Evolutionary conservation across 2,329 filamentous ascomycete species (phyloP).

Genomic region (Xylaria multiplex): DNA sequence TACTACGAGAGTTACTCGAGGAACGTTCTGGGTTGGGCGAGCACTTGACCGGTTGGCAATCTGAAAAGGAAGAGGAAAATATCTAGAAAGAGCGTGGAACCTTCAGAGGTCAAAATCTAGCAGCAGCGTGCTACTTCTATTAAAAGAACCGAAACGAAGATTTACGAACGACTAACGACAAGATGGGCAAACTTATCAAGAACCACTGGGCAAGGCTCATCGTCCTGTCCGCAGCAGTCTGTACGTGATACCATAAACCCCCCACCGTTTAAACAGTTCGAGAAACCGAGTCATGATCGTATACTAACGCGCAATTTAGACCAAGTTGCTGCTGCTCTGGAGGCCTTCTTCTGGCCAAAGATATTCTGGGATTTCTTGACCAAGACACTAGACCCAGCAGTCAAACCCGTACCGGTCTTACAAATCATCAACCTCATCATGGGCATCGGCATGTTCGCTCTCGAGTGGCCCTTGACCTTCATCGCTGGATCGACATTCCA

Average conservation of each 20-base stretch:
- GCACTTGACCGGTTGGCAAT: slow-evolving; percentile 37
- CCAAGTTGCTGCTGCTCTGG: slow-evolving; percentile 83
- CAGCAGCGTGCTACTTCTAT: slow-evolving; percentile 27
- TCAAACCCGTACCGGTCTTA: slow-evolving; percentile 87
- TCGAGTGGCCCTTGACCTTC: slow-evolving; percentile 88
- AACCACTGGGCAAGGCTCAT: slow-evolving; percentile 99
- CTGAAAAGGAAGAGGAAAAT: slow-evolving; percentile 23
- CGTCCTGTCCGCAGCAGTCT: slow-evolving; percentile 79
- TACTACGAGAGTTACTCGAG: slow-evolving; percentile 31
- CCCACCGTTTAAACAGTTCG: not conserved
- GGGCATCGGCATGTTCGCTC: slow-evolving; percentile 79
- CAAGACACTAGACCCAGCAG: slow-evolving; percentile 84
- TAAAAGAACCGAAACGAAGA: slow-evolving; percentile 17
- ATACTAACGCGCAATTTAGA: slow-evolving; percentile 64
- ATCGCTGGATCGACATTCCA: slow-evolving; percentile 83
- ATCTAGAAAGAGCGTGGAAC: slow-evolving; percentile 39
- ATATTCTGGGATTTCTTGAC: slow-evolving; percentile 98
- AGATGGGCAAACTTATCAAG: slow-evolving; percentile 98
- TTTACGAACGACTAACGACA: slow-evolving; percentile 43
- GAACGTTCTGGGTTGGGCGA: slow-evolving; percentile 28
- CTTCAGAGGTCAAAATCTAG: slow-evolving; percentile 37
- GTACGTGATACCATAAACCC: slow-evolving; percentile 50
- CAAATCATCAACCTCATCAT: slow-evolving; percentile 91
- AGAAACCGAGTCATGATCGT: not conserved
- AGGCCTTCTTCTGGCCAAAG: slow-evolving; percentile 98